Base-by-base conservation (phyloP, 2,329 filamentous ascomycete species). In the Fusarium pseudograminearum region DNA sequence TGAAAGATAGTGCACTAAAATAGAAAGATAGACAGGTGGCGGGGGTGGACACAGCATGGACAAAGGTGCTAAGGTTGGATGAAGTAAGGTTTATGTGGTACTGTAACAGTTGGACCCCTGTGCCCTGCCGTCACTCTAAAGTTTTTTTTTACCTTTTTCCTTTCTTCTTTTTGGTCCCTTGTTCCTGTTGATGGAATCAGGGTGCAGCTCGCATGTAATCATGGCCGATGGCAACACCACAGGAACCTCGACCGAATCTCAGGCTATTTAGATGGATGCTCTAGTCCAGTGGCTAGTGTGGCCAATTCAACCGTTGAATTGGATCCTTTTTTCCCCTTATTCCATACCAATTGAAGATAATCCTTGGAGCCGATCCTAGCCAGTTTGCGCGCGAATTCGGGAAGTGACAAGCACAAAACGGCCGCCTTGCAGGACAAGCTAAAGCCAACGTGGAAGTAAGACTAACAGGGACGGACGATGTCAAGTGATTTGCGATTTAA, bases 41-140 rank as follows among this genome's bases (percentile, higher is more conserved):
- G 74, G 74, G 74, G 74, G 73, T 73, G 74, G 74, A 73, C 34
- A 75, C 73, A 74, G 51, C 66, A 52, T 52, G 67, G 69, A 57
- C 64, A 24, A 28, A 51, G 24, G 48, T 40, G 28, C 33, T 41
- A 46, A 62, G 60, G 46, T 54, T 62, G 31, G n/a, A 28, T 48
- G 46, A 45, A 50, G 61, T 58, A 64, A 50, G 54, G 54, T 59
- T 62, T 54, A 54, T 34, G 45, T 54, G 30, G 22, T 34, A 47
- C 24, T 41, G 30, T 44, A 59, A 38, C 46, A 65, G 41, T 31
- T 47, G 44, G 51, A 61, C 55, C 65, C 65, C 65, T 69, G 53
- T 59, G 65, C 53, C 65, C 44, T 60, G 65, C 46, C 67, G 64
- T 51, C 61, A 65, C 45, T 64, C 57, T 62, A 26, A 33, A 42